These are phyloP conservation scores for Fusarium nematophilum DNA, from an alignment of 2,329 filamentous ascomycete genomes.

Conservation along the genomic window DNA sequence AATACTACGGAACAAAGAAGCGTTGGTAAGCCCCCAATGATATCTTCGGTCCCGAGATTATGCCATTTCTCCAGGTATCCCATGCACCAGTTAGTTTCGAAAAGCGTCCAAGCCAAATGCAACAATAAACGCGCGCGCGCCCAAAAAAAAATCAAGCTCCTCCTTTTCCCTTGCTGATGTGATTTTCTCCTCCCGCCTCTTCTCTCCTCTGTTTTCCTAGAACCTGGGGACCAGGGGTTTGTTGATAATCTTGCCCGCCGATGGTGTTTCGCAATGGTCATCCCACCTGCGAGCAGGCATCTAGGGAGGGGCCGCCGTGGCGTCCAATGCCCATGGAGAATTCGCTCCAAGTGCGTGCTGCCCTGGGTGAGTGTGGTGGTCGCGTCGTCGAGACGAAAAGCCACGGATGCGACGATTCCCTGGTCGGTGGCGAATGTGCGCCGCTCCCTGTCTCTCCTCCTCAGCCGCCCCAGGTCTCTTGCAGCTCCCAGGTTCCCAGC, in stretches of 20 bases:
- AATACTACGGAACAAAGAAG: slow-evolving; percentile 18
- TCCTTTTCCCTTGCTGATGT: slow-evolving; percentile 24
- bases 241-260: background rate
- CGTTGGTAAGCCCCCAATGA: slow-evolving; percentile 24
- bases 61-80: slow-evolving; percentile 37
- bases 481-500: slow-evolving; percentile 7
- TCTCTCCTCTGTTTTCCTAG: background rate
- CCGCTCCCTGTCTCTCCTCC: slow-evolving; percentile 15
- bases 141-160: slow-evolving; percentile 27
- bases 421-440: slow-evolving; percentile 22
- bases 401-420: slow-evolving; percentile 13
- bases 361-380: slow-evolving; percentile 18
- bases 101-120: slow-evolving; percentile 9
- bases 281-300: slow-evolving; percentile 27
- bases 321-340: slow-evolving; percentile 28
- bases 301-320: slow-evolving; percentile 27
- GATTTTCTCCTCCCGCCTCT: slow-evolving; percentile 7
- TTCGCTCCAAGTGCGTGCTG: slow-evolving; percentile 13
- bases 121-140: slow-evolving; percentile 28
- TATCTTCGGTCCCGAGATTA: slow-evolving; percentile 34
- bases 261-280: slow-evolving; percentile 19
- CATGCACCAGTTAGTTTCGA: slow-evolving; percentile 31
- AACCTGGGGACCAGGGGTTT: background rate
- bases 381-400: slow-evolving; percentile 6
- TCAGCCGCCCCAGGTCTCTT: slow-evolving; percentile 18